These are phyloP conservation scores for Amphibolis antarctica DNA, from an alignment of 106 monocot species.

Conservation along the genomic window DNA sequence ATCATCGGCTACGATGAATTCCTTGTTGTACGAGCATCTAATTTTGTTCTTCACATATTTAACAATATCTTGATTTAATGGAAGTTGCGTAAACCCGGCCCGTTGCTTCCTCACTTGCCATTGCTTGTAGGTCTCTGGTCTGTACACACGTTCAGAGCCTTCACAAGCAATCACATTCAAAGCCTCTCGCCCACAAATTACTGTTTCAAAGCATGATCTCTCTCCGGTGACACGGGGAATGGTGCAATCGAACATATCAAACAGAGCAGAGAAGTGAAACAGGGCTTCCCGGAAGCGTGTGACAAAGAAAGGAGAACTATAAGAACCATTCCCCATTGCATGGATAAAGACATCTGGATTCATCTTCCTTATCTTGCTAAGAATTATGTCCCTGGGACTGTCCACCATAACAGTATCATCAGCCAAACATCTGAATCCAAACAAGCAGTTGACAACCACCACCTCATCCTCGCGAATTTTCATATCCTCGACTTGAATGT, in stretches of 20 bases:
- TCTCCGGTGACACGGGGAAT: constrained; percentile 19
- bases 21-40: constrained; percentile 13
- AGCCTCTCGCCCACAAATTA: constrained; percentile 13
- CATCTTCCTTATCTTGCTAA: constrained; percentile 18
- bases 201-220: constrained; percentile 13
- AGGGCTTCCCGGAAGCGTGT: constrained; percentile 38
- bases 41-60: constrained; percentile 11
- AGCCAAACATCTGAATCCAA: constrained; percentile 8
- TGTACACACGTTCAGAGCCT: constrained; percentile 12
- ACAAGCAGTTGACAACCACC: constrained; percentile 23
- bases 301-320: constrained; percentile 31
- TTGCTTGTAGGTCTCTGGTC: constrained; percentile 30
- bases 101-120: constrained; percentile 19
- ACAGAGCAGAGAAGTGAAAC: constrained; percentile 37
- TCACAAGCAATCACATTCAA: constrained; percentile 28
- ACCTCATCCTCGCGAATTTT: constrained; percentile 22
- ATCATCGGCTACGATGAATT: constrained; percentile 21
- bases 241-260: constrained; percentile 39
- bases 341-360: constrained; percentile 33
- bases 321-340: constrained; percentile 33
- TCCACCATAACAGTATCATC: constrained; percentile 32
- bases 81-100: constrained; percentile 12
- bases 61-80: constrained; percentile 1
- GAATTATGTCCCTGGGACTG: constrained; percentile 24
- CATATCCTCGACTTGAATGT: constrained; percentile 21